Conservation (phyloP, 345 rosid species). For the Geranium rotundifolium region DNA sequence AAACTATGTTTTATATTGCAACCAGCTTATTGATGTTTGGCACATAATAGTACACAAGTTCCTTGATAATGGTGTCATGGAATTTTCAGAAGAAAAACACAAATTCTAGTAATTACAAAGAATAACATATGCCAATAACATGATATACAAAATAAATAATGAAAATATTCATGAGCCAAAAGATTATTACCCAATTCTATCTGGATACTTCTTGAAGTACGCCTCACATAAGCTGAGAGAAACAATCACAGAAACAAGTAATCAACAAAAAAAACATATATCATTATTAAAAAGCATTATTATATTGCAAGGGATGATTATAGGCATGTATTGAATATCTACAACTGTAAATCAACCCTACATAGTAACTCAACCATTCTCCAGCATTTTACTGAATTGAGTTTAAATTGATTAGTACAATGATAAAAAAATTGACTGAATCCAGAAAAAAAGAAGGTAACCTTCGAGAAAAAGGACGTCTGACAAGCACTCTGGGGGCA, state of each 20-base stretch:
- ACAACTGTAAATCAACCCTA: not conserved
- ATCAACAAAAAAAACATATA: too few species aligned
- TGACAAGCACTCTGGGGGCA: slow-evolving; percentile 72
- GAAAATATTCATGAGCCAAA: not conserved
- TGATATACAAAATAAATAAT: not conserved
- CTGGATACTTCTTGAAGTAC: slow-evolving; percentile 74
- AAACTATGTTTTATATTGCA: not conserved
- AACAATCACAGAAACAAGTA: slow-evolving; percentile 6
- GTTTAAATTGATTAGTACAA: not conserved
- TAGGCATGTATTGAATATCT: not conserved
- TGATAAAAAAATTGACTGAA: not conserved
- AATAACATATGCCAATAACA: not conserved
- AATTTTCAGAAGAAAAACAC: not conserved
- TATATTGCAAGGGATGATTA: not conserved
- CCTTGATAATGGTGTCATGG: too few species aligned
- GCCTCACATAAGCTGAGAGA: slow-evolving; percentile 82
- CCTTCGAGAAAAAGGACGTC: slow-evolving; percentile 81
- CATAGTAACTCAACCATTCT: not conserved
- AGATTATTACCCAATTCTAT: slow-evolving; percentile 62
- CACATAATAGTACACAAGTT: too few species aligned
- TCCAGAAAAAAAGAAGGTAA: slow-evolving; percentile 8
- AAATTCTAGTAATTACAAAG: not conserved
- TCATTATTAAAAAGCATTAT: too few species aligned
- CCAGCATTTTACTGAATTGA: not conserved
- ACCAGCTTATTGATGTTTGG: not conserved